Evolutionary conservation across 2,329 filamentous ascomycete genomes (phyloP), one percentile per base, ranked within the genome.

Genomic region (Colletotrichum caudatum): DNA sequence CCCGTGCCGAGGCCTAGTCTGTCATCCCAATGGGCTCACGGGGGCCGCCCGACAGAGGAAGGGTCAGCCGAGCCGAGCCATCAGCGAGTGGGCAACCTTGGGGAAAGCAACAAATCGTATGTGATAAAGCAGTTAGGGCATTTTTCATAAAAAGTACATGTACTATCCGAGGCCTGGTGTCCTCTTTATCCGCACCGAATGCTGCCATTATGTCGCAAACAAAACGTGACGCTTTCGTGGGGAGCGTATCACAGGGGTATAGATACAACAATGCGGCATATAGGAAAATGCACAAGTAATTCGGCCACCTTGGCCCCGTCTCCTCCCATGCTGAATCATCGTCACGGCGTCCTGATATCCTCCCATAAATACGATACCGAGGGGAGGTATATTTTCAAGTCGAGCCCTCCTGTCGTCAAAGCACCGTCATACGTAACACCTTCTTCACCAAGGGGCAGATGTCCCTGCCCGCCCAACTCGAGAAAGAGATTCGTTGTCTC

Each of bases 231-330:
- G 65, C 53, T 63, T 29, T 26, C 5, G 23, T 18, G 29, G 54
- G 66, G 51, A 29, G 59, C 65, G 65, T 6, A 33, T 64, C 53
- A 29, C 29, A 12, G 65, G 66, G 69, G 69, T 72, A 72, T 72
- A 72, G 69, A 69, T 64, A 72, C 66, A 69, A 64, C 48, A 69
- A 54, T 64, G 59, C 60, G 51, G 39, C 63, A 70, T 23, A 44
- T 41, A 68, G 9, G 11, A 56, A 64, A 64, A 50, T 58, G 33
- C 29, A 37, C 16, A 67, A 50, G 16, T 12, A 26, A 14, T 23
- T 33, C 37, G 48, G 39, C 39, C 65, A 26, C 16, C 39, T 48
- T 20, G 65, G 48, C 46, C 56, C 35, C 20, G 11, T 6, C 54
- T 7, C 50, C 37, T 23, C 23, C 50, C 39, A 29, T 69, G 35